Base-by-base conservation (phyloP, 306 rosid species). In the Dryas alaskensis region DNA sequence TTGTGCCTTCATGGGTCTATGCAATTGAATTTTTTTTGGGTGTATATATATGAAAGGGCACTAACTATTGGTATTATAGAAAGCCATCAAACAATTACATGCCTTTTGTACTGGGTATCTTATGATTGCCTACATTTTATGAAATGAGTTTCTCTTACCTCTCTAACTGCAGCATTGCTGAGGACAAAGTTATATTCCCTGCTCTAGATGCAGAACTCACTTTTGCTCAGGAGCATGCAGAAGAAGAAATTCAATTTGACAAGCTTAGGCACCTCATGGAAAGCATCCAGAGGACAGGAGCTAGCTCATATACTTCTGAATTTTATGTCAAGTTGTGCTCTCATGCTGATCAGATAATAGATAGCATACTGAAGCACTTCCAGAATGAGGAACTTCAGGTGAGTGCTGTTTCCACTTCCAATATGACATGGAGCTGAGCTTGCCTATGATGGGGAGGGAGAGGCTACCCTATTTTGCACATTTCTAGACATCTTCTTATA, bases 101-200 rank as follows among this genome's bases (percentile, higher is more conserved):
- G 44, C 45, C 12, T 51, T 55, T 22, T 25, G 0, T 44, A 19
- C 44, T 50, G 54, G 14, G 70, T 53, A 10, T 75, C 62, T 69
- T 17, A 10, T 39, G 58, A 12, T 10, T 43, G 43, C 39, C 16
- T 61, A 25, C 22, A 49, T 27, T 40, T 45, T 70, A 59, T 63
- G 45, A 44, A 44, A 54, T 64, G 44, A 19, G 53, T 53, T 62
- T 63, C 50, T 66, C 52, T 86, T 76, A 46, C 47, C 22, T 64
- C 49, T 83, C n/a, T 72, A 70, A 60, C 73, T 86, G 84, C 88
- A 92, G 98, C 84, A 84, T 87, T 83, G 95, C 97, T 45, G 98
- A 92, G 92, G 97, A 92, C 87, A 84, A 79, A 81, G 84, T 92
- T 75, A 89, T 92, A 78, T 90, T 92, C 89, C 97, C 98, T 17